Evolutionary conservation across 148 eudicot genomes (phyloP).

Genomic region (Nepenthes gracilis): DNA sequence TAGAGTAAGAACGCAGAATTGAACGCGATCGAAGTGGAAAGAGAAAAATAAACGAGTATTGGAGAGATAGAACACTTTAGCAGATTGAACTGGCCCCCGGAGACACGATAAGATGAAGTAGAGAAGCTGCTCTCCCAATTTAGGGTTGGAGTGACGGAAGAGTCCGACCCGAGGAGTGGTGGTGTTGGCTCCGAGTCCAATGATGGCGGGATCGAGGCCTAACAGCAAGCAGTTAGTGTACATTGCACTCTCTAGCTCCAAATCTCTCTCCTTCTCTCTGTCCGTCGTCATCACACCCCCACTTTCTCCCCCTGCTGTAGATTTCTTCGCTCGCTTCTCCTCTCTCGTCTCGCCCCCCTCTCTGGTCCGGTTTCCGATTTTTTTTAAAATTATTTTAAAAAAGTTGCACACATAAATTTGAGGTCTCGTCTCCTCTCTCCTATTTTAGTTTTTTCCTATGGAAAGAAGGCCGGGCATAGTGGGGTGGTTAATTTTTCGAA

Average conservation of each 20-base stretch:
- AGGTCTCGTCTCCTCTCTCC: too few relatives aligned
- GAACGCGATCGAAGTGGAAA: conserved; percentile 2
- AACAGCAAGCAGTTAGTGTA: conserved; percentile 84
- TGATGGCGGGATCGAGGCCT: conserved; percentile 80
- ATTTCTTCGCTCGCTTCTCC: too few relatives aligned
- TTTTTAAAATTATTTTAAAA: too few relatives aligned
- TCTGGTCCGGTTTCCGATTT: too few relatives aligned
- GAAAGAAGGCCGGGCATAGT: too few relatives aligned
- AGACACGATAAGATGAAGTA: conserved; percentile 86
- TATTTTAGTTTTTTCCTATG: too few relatives aligned
- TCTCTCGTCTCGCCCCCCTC: too few relatives aligned
- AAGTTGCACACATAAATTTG: too few relatives aligned
- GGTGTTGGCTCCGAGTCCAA: conserved; percentile 50
- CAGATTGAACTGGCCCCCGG: conserved; percentile 75
- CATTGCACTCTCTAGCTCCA: conserved; percentile 95
- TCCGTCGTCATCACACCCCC: conserved; percentile 61
- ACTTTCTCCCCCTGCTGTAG: too few relatives aligned
- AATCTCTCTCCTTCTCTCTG: conserved; percentile 93
- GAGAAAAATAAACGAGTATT: too few relatives aligned
- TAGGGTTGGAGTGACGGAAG: conserved; percentile 97
- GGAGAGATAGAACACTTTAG: conserved; percentile 34
- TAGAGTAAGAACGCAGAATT: conserved; percentile 5
- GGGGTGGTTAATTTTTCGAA: too few relatives aligned
- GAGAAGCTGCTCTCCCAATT: conserved; percentile 94
- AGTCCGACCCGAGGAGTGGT: conserved; percentile 72